Conservation (phyloP, 495 filamentous ascomycete species). For the Tuber magnatum region DNA sequence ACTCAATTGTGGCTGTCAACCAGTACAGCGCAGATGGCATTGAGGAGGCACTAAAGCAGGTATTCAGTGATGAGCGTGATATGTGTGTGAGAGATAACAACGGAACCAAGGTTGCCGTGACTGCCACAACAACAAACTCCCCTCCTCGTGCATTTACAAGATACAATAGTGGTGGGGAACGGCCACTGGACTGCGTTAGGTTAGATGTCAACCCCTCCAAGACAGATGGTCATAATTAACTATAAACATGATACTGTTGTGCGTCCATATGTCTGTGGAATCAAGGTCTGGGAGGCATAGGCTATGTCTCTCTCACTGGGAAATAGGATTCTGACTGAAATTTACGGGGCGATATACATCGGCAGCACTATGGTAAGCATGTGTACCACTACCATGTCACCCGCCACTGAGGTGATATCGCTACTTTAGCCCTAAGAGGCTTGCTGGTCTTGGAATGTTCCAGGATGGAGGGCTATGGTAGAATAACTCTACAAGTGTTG, state of each 20-base stretch:
- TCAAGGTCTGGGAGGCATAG: constrained; percentile 31
- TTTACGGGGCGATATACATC: constrained; percentile 29
- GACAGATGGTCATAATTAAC: neutral
- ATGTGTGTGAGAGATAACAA: neutral
- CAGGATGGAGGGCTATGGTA: constrained; percentile 43
- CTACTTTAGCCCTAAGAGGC: constrained; percentile 40
- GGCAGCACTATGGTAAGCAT: constrained; percentile 21
- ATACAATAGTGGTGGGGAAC: constrained; percentile 29
- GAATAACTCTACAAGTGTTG: constrained; percentile 41
- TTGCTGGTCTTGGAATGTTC: constrained; percentile 41
- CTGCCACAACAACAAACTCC: constrained; percentile 27
- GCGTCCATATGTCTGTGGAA: neutral
- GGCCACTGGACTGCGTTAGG: constrained; percentile 6
- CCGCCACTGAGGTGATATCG: neutral
- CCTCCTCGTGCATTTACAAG: constrained; percentile 34
- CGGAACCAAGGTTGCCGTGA: constrained; percentile 17
- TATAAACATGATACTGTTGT: neutral
- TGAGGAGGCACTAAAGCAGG: constrained; percentile 26
- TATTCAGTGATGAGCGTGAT: constrained; percentile 10
- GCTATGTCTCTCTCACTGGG: neutral
- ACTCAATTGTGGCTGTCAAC: constrained; percentile 21
- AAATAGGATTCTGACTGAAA: neutral
- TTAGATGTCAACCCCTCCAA: neutral
- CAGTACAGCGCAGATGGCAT: constrained; percentile 23
- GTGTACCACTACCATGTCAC: fast-evolving